A percentile compares a stretch with the other conserved stretches of the same genome.
Conservation (phyloP, 1,139 yeast genomes). For the Kodamaea sp. region DNA sequence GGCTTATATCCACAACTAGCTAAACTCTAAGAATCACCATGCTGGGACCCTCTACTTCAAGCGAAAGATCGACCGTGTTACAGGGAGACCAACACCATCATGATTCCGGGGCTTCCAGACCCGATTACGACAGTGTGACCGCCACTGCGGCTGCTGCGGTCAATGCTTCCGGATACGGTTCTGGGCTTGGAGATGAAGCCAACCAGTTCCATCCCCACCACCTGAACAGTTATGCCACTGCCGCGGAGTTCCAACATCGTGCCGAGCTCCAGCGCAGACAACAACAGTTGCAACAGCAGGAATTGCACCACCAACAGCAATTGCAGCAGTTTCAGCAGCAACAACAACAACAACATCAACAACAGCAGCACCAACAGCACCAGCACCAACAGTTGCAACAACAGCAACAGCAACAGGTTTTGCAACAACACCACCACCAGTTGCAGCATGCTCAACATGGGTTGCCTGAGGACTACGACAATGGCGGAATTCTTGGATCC, state of each 20-base stretch:
- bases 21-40: slow-evolving; percentile 15
- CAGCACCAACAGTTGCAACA: slow-evolving; percentile 13
- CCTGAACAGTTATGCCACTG: slow-evolving; percentile 24
- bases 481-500: slow-evolving; percentile 22
- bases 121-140: slow-evolving; percentile 18
- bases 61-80: slow-evolving; percentile 31
- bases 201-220: slow-evolving; percentile 27
- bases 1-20: slow-evolving; percentile 13
- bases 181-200: slow-evolving; percentile 23
- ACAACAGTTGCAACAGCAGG: slow-evolving; percentile 24
- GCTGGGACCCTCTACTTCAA: slow-evolving; percentile 38
- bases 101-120: slow-evolving; percentile 7
- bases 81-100: slow-evolving; percentile 12
- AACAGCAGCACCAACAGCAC: slow-evolving; percentile 11
- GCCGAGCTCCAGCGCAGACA: slow-evolving; percentile 26
- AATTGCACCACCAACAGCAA: slow-evolving; percentile 30
- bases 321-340: slow-evolving; percentile 24
- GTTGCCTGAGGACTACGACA: slow-evolving; percentile 16
- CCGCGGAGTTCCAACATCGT: slow-evolving; percentile 30
- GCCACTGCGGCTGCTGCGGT: slow-evolving; percentile 25
- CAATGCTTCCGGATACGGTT: slow-evolving; percentile 16
- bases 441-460: slow-evolving; percentile 10
- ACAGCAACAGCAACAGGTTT: slow-evolving; percentile 11
- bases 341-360: slow-evolving; percentile 14
- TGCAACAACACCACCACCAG: slow-evolving; percentile 11